Percentiles rank a stretch among this genome's conserved stretches.
These are phyloP conservation scores for Aegilops umbellulata DNA, from an alignment of 176 grass and related monocot genomes.

Conservation along the genomic window DNA sequence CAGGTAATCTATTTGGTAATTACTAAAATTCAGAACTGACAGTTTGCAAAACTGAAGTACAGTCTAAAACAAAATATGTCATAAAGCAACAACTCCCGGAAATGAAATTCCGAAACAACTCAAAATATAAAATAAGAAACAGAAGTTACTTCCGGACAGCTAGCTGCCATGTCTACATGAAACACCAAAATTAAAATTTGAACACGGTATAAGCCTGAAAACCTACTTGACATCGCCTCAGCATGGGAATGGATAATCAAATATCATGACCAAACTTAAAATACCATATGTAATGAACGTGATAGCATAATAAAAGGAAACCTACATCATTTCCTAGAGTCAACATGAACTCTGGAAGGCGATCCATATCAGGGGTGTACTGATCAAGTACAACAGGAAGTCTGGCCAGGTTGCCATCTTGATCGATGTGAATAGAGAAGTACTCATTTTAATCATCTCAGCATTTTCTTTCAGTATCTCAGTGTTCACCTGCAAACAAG, in stretches of 20 bases:
- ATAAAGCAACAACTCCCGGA: constrained; percentile 1
- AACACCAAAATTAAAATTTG: not conserved
- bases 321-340: constrained; percentile 82
- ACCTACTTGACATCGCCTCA: not conserved
- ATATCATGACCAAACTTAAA: not conserved
- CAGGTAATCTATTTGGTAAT: constrained; percentile 58
- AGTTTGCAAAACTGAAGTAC: not conserved
- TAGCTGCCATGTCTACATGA: not conserved
- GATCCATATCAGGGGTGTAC: constrained; percentile 84
- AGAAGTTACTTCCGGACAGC: not conserved
- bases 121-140: not conserved
- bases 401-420: constrained; percentile 67
- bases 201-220: not conserved
- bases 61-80: constrained; percentile 27
- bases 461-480: constrained; percentile 76
- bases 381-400: constrained; percentile 97
- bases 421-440: constrained; percentile 72
- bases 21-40: not conserved
- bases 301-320: constrained; percentile 27
- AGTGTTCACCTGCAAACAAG: constrained; percentile 56
- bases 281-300: constrained; percentile 4
- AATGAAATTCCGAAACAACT: constrained; percentile 2
- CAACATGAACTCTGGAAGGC: constrained; percentile 78
- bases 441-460: constrained; percentile 89
- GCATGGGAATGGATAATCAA: not conserved